Evolutionary conservation across 2,329 filamentous ascomycete species (phyloP), one percentile per base, ranked within the genome.

Genomic region (Beauveria medogensis): DNA sequence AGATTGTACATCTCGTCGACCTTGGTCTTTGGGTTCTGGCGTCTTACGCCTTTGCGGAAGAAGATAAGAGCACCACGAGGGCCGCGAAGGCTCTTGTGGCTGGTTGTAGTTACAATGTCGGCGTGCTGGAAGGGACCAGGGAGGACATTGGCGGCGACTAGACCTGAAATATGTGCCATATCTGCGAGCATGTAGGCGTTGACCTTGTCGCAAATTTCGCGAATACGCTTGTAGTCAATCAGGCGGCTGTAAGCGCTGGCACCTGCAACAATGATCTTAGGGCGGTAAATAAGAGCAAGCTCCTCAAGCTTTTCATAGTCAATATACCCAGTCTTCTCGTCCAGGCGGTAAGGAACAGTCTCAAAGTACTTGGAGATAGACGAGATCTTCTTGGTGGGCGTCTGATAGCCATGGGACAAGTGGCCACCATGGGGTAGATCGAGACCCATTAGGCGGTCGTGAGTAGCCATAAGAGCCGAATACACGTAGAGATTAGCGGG

Each of bases 321-420:
- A 71, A 99, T 99, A 68, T 93, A 81, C 63, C 94, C 94, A 6
- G 93, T 97, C 64, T 87, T 82, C 71, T 95, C 90, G 78, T 97
- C 86, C 59, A 97, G 83, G 63, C 91, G 88, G 81, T 99, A 99
- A 5, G 94, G 94, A 65, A 99, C 80, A 41, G 94, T 99, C 80
- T 99, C 94, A 74, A 99, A 99, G 80, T 99, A 99, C 73, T 96
- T 97, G 62, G 93, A 97, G 66, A 99, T 87, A 69, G 92, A 92
- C n/a, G 93, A 97, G 73, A 99, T 97, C 83, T 92, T 93, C 76
- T 88, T 91, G 58, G 88, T 88, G 3, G 94, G 91, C 22, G 91
- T 97, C 77, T 99, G 94, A 77, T 99, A 99, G 64, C 94, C 94
- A 77, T 99, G 94, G 52, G 90, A 95, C 69, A 99, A 80, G 76